Percentiles rank a stretch among this genome's conserved stretches.
These are phyloP conservation scores for Kodamaea sp. DNA, from an alignment of 1,139 yeast species.

Conservation along the genomic window DNA sequence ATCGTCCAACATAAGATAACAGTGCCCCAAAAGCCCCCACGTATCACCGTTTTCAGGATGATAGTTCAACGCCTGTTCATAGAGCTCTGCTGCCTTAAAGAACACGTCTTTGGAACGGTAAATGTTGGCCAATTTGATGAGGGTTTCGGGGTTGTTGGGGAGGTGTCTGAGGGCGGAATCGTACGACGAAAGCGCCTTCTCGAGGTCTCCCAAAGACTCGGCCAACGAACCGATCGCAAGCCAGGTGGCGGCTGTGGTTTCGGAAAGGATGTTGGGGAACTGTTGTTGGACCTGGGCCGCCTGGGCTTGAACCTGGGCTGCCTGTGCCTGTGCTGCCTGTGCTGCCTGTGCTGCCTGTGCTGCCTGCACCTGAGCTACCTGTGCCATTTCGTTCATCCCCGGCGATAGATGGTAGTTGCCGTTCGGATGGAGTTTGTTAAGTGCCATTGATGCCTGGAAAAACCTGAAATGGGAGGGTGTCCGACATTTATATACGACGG, in stretches of 20 bases:
- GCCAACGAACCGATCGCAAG: slow-evolving; percentile 88
- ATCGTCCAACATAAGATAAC: slow-evolving; percentile 95
- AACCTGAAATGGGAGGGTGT: too few species aligned
- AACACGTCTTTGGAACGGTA: slow-evolving; percentile 89
- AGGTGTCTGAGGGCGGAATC: slow-evolving; percentile 88
- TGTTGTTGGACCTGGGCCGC: slow-evolving; percentile 4
- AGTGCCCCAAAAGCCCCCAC: slow-evolving; percentile 97
- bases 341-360: slow-evolving; percentile 9
- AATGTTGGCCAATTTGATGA: slow-evolving; percentile 83
- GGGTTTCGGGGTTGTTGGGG: slow-evolving; percentile 82
- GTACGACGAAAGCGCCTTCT: slow-evolving; percentile 84
- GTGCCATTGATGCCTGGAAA: slow-evolving; percentile 7
- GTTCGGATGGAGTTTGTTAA: slow-evolving; percentile 12
- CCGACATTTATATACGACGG: too few species aligned
- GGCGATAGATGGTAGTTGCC: slow-evolving; percentile 11
- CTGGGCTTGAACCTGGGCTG: slow-evolving; percentile 6
- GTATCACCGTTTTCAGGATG: slow-evolving; percentile 92
- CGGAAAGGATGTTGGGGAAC: slow-evolving; percentile 34
- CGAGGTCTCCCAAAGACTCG: slow-evolving; percentile 85
- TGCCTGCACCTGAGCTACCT: slow-evolving; percentile 11
- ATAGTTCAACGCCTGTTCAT: slow-evolving; percentile 79
- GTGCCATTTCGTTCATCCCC: slow-evolving; percentile 18
- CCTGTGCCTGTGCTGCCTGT: slow-evolving; percentile 7
- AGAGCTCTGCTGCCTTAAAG: slow-evolving; percentile 90
- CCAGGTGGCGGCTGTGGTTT: slow-evolving; percentile 91